A percentile compares a stretch with the other conserved stretches of the same genome.
Conservation (phyloP, 1,139 yeast species). For the Arxiozyma slooffiae region DNA sequence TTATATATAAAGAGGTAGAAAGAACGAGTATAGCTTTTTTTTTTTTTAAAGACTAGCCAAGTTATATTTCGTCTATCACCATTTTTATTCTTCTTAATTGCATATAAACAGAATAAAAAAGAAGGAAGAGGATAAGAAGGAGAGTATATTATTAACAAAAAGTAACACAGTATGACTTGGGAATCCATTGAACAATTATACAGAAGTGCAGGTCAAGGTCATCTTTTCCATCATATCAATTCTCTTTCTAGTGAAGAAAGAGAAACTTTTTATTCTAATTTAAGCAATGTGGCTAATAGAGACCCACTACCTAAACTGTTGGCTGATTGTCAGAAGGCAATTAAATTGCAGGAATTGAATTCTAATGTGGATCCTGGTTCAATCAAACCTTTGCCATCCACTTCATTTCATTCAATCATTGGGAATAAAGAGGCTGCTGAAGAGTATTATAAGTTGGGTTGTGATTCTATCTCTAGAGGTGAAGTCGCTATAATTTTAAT, state of each 20-base stretch:
- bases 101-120: no score
- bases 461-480: slow-evolving; percentile 55
- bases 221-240: slow-evolving; percentile 23
- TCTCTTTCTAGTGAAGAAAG: slow-evolving; percentile 13
- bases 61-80: no score
- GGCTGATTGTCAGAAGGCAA: slow-evolving; percentile 21
- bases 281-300: slow-evolving; percentile 15
- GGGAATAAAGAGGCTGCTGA: slow-evolving; percentile 24
- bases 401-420: slow-evolving; percentile 26
- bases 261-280: slow-evolving; percentile 12
- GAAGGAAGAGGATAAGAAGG: neutral
- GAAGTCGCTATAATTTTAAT: slow-evolving; percentile 81
- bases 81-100: no score
- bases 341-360: slow-evolving; percentile 11
- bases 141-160: neutral
- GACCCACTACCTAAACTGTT: slow-evolving; percentile 16
- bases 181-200: slow-evolving; percentile 13
- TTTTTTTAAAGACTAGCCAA: no score
- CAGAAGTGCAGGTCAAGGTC: slow-evolving; percentile 22
- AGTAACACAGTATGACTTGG: slow-evolving; percentile 5
- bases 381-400: slow-evolving; percentile 25
- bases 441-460: slow-evolving; percentile 53
- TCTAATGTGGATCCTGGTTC: slow-evolving; percentile 5
- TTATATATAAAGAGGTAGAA: no score
- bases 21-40: no score